Conservation (phyloP, 192 early-diverging fungal species). For the Diversispora eburnea region DNA sequence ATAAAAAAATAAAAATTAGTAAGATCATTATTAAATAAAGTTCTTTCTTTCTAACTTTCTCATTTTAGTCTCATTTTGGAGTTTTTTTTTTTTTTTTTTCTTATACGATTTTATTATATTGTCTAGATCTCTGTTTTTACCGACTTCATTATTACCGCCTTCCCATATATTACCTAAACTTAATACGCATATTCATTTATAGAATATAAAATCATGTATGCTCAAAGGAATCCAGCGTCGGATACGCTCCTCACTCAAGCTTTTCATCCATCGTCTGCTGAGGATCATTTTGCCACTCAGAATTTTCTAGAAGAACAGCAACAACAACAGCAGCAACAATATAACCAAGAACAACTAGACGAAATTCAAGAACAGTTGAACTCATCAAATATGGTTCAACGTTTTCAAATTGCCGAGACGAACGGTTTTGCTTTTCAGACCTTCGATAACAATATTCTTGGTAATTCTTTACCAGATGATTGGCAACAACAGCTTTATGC, state of each 20-base stretch:
- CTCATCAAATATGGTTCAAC: conserved; percentile 7
- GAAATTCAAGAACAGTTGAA: conserved; percentile 15
- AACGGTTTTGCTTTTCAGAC: conserved; percentile 16
- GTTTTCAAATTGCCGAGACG: background rate
- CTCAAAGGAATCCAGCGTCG: conserved; percentile 1
- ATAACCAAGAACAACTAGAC: conserved; percentile 19
- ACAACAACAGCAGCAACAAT: conserved; percentile 15
- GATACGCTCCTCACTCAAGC: conserved; percentile 15
- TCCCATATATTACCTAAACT: background rate
- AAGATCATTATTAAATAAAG: no score
- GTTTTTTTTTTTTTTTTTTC: background rate
- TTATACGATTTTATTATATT: background rate
- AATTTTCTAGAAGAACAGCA: conserved; percentile 4
- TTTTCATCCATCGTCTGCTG: conserved; percentile 23
- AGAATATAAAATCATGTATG: conserved; percentile 16
- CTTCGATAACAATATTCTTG: conserved; percentile 13
- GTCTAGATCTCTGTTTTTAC: no score
- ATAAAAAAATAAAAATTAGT: no score
- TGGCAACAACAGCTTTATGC: conserved; percentile 1
- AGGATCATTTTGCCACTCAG: conserved; percentile 13
- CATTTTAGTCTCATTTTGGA: no score
- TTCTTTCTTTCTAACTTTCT: no score
- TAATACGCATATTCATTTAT: background rate
- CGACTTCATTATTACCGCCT: background rate
- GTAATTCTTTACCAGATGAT: conserved; percentile 8